Conservation (phyloP, 2,329 filamentous ascomycete species). For the Verruconis gallopava region DNA sequence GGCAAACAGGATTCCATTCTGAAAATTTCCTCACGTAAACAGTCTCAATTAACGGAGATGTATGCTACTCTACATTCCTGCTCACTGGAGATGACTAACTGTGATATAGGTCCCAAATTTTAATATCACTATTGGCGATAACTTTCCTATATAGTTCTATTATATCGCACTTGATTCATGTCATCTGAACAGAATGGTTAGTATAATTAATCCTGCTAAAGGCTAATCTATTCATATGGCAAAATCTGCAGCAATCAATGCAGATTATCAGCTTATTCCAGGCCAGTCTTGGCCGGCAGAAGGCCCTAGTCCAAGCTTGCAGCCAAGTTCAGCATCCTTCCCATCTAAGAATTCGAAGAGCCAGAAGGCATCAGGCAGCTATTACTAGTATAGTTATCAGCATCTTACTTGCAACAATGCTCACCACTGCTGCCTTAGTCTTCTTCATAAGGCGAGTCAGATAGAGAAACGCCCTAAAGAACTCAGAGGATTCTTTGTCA, state of each 20-base stretch:
- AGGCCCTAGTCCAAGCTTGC: conserved; percentile 15
- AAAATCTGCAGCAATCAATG: conserved; percentile 15
- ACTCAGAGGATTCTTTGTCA: conserved; percentile 1
- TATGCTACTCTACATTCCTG: not conserved
- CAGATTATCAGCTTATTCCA: conserved; percentile 20
- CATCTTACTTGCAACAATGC: not conserved
- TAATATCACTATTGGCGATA: conserved; percentile 23
- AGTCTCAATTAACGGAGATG: conserved; percentile 7
- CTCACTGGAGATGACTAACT: not conserved
- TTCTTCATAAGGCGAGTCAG: conserved; percentile 1
- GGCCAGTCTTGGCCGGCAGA: conserved; percentile 29
- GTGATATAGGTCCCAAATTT: not conserved
- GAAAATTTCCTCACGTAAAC: conserved; percentile 7
- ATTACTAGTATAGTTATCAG: conserved; percentile 1
- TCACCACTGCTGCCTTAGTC: conserved; percentile 1
- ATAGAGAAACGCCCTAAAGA: not conserved
- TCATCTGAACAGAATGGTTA: conserved; percentile 54
- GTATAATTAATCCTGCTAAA: conserved; percentile 51
- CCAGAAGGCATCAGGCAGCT: conserved; percentile 1
- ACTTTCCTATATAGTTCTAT: conserved; percentile 26
- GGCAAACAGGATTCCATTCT: conserved; percentile 4
- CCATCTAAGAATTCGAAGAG: not conserved
- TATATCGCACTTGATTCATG: conserved; percentile 51
- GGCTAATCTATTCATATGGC: conserved; percentile 7
- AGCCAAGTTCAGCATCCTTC: not conserved